Conservation (phyloP, 306 rosid genomes). For the Corylus heterophylla region DNA sequence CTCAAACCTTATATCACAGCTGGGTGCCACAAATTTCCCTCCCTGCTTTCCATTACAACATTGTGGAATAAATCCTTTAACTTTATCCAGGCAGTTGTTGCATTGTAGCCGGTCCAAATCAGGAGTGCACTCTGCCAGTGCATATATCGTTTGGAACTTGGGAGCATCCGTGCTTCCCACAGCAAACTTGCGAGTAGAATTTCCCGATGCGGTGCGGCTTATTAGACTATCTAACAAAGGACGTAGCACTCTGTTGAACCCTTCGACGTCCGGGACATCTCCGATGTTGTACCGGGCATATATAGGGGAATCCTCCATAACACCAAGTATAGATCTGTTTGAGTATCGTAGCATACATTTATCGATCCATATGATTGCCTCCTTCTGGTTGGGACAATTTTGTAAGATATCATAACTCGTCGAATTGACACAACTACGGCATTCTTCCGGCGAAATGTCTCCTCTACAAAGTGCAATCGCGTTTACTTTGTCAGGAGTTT, state of each 20-base stretch:
- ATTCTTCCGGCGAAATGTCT: neutral
- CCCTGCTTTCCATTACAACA: no score
- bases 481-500: constrained; percentile 18
- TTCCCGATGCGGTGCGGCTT: no score
- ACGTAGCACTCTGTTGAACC: neutral
- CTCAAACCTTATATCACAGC: no score
- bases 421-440: constrained; percentile 18
- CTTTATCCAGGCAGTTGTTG: no score
- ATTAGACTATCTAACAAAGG: no score
- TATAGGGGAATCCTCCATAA: neutral
- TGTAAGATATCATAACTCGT: neutral
- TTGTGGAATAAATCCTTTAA: no score
- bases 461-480: constrained; percentile 37
- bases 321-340: neutral
- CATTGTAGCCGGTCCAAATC: no score
- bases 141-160: no score
- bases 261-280: neutral
- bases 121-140: no score
- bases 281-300: neutral
- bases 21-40: no score
- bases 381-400: constrained; percentile 13
- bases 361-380: constrained; percentile 20
- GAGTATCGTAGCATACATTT: constrained; percentile 26
- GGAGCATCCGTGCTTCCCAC: no score
- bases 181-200: no score